phyloP scores from a whole-genome alignment of 2,329 filamentous ascomycete genomes.

The Ilyonectria mors-panacis region DNA sequence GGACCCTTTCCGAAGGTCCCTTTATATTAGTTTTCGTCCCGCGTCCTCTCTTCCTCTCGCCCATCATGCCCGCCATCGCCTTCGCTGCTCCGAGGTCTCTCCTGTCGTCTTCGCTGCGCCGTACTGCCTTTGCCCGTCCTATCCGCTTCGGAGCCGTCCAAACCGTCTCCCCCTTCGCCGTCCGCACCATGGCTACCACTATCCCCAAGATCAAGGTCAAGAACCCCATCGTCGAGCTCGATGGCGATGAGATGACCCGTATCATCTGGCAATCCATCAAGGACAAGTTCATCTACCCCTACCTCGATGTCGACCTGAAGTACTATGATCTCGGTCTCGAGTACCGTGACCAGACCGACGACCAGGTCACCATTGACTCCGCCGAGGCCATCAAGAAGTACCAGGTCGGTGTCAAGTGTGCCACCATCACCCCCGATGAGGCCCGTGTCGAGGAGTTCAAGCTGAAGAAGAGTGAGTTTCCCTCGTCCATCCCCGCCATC shows the following conservation, averaged over 20 bases:
- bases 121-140: slow-evolving; percentile 50
- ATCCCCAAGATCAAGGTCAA: slow-evolving; percentile 96
- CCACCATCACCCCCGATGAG: slow-evolving; percentile 99
- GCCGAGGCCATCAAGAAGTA: slow-evolving; percentile 99
- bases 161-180: slow-evolving; percentile 70
- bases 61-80: slow-evolving; percentile 50
- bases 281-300: slow-evolving; percentile 97
- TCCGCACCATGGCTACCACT: slow-evolving; percentile 73
- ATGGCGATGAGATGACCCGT: slow-evolving; percentile 96
- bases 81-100: slow-evolving; percentile 51
- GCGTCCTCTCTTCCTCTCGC: slow-evolving; percentile 39
- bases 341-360: slow-evolving; percentile 96
- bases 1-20: slow-evolving; percentile 36
- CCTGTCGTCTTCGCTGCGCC: slow-evolving; percentile 50
- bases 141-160: slow-evolving; percentile 56
- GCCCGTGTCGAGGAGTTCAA: slow-evolving; percentile 97
- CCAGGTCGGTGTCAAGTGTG: slow-evolving; percentile 98
- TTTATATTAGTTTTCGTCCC: slow-evolving; percentile 47
- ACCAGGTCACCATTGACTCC: slow-evolving; percentile 94
- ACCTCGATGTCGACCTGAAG: slow-evolving; percentile 97
- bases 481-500: slow-evolving; percentile 16
- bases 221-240: slow-evolving; percentile 98
- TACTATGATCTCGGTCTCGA: slow-evolving; percentile 96
- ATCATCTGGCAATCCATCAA: slow-evolving; percentile 99
- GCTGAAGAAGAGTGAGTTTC: slow-evolving; percentile 89